Conservation (phyloP, 2,329 filamentous ascomycete genomes). For the Tympanopsis confertula region DNA sequence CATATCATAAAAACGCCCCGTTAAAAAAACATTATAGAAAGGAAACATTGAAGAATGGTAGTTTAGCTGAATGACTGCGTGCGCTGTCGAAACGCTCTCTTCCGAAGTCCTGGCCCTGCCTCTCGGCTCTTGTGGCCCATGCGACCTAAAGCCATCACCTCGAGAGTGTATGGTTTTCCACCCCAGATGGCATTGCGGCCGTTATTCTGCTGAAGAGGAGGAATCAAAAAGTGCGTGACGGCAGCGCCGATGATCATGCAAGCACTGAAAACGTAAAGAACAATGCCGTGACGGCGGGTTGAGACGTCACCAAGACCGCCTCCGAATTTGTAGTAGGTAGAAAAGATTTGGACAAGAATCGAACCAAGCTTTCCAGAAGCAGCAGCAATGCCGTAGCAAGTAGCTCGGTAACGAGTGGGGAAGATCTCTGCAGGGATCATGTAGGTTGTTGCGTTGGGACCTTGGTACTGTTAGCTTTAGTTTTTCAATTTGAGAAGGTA, state of each 20-base stretch:
- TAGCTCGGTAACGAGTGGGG: constrained; percentile 49
- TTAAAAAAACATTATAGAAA: no score
- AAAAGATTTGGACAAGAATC: constrained; percentile 41
- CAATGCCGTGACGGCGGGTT: neutral
- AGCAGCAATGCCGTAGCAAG: constrained; percentile 50
- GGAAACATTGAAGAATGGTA: no score
- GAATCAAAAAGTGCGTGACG: neutral
- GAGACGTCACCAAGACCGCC: neutral
- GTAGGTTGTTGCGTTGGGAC: constrained; percentile 51
- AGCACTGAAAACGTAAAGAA: neutral
- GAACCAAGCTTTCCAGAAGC: constrained; percentile 47
- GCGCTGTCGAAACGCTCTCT: no score
- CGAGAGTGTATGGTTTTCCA: neutral
- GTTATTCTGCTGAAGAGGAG: neutral
- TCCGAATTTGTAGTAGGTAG: neutral
- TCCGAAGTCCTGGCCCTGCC: no score
- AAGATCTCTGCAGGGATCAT: constrained; percentile 55
- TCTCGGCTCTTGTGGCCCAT: neutral
- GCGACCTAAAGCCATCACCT: neutral
- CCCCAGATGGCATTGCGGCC: neutral
- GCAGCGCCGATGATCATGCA: neutral
- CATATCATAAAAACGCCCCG: no score
- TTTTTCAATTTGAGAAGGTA: neutral
- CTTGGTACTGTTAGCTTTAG: no score
- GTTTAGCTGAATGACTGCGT: no score